Base-by-base conservation (phyloP, 129 eudicot genomes). In the Chrysanthemum lavandulifolium region DNA sequence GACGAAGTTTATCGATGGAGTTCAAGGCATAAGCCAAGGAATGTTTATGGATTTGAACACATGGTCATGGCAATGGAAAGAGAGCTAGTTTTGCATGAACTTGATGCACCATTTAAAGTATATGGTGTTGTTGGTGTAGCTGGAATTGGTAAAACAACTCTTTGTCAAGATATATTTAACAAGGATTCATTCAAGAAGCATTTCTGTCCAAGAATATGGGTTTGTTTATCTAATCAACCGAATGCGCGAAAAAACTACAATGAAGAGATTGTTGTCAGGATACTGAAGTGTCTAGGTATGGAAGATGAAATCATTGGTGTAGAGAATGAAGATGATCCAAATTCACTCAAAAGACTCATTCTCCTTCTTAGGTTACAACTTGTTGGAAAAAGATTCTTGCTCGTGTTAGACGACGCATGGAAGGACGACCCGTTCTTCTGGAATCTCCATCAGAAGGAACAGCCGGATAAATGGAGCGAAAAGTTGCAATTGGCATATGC, bases 171-270 rank as follows among this genome's bases (percentile, higher is more conserved):
- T 3, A 31, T 81, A 27, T 81, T 81, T 53, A 13, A 21, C 27
- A 16, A 25, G 10, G 4, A 31, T 10, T 29, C 5, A 40, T 80
- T 86, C 43, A 83, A 23, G 53, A 18, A 78, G 6, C 51, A 65
- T 16, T 86, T 80, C 55, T 65, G 43, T 36, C 86, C 85, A 6
- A 75, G 86, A 33, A 72, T 83, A 4, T 86, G 91, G 91, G 91
- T 83, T 0, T 86, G 91, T 58, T 52, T 83, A 78, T 86, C 91
- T 0, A 78, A 68, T 13, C 79, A 74, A 33, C 49, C 73, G 0
- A 50, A 52, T 10, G 78, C 52, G 12, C 45, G 33, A 2, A 2
- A 21, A 0, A 68, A 73, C 52, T 58, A 77, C 43, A 54, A 21
- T 13, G 62, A 68, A 53, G 87, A 80, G 57, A 65, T 68, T 33